Conservation (phyloP, 768 basidiomycete genomes). For the Mycena rosella region DNA sequence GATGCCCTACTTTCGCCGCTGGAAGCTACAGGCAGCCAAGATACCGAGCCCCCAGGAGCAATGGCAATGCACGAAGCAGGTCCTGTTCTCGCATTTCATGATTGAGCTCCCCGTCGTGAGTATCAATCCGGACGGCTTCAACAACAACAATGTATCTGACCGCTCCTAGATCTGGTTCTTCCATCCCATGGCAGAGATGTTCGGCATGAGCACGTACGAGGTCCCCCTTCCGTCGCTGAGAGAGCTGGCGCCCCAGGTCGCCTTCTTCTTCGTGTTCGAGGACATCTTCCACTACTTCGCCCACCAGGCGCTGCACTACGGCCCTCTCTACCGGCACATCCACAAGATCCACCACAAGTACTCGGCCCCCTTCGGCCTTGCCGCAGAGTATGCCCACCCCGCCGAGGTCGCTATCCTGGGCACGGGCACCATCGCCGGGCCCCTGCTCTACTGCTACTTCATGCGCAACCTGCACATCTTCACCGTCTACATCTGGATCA, state of each 20-base stretch:
- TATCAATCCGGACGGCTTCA: constrained; percentile 24
- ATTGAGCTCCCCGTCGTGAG: constrained; percentile 91
- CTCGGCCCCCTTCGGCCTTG: constrained; percentile 96
- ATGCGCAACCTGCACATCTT: constrained; percentile 87
- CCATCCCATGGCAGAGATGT: constrained; percentile 87
- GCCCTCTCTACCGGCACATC: constrained; percentile 88
- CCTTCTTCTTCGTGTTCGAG: constrained; percentile 95
- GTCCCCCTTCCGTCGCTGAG: constrained; percentile 88
- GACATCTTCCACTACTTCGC: constrained; percentile 96
- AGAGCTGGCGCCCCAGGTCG: constrained; percentile 81
- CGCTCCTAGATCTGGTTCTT: constrained; percentile 83
- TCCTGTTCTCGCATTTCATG: constrained; percentile 95
- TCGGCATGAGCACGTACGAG: constrained; percentile 94
- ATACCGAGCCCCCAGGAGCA: constrained; percentile 85
- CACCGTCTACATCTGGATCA: constrained; percentile 95
- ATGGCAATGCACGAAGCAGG: constrained; percentile 96
- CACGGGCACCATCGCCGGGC: constrained; percentile 90
- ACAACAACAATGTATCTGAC: background rate
- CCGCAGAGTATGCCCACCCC: constrained; percentile 98
- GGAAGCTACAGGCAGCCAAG: constrained; percentile 94
- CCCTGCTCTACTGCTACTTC: constrained; percentile 87
- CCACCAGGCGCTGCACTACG: constrained; percentile 90
- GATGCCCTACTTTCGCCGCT: constrained; percentile 92
- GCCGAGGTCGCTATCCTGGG: constrained; percentile 96
- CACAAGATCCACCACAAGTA: constrained; percentile 99